Evolutionary conservation across 768 basidiomycete species (phyloP).

Genomic region (Pisolithus microcarpus): DNA sequence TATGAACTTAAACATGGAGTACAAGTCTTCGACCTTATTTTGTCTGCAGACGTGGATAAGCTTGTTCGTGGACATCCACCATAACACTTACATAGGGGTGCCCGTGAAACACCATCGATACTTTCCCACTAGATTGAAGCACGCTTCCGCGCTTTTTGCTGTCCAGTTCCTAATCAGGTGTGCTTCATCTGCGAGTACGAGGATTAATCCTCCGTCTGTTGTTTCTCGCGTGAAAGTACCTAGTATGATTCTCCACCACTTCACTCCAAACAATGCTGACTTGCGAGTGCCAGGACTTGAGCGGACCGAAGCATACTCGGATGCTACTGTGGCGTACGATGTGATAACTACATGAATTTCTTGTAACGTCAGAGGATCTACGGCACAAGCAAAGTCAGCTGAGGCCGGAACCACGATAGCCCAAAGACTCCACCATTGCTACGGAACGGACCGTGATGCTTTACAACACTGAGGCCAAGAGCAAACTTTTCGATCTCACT

Average conservation of each 20-base stretch:
- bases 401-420: background rate
- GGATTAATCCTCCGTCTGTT: background rate
- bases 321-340: background rate
- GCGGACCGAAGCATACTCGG: background rate
- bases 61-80: background rate
- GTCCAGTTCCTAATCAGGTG: background rate
- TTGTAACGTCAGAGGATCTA: background rate
- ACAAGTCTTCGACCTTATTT: background rate
- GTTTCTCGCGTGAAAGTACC: background rate
- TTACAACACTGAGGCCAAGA: background rate
- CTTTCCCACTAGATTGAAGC: background rate
- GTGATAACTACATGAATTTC: background rate
- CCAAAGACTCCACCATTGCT: background rate
- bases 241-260: background rate
- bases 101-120: background rate
- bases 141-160: background rate
- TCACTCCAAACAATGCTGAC: background rate
- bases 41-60: background rate
- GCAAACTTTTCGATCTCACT: background rate
- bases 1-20: background rate
- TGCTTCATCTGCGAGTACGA: background rate
- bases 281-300: background rate
- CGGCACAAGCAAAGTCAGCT: background rate
- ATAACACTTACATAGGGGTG: background rate
- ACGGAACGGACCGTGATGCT: background rate